Evolutionary conservation across 768 basidiomycete species (phyloP).

Genomic region (Kondoa malvinella): DNA sequence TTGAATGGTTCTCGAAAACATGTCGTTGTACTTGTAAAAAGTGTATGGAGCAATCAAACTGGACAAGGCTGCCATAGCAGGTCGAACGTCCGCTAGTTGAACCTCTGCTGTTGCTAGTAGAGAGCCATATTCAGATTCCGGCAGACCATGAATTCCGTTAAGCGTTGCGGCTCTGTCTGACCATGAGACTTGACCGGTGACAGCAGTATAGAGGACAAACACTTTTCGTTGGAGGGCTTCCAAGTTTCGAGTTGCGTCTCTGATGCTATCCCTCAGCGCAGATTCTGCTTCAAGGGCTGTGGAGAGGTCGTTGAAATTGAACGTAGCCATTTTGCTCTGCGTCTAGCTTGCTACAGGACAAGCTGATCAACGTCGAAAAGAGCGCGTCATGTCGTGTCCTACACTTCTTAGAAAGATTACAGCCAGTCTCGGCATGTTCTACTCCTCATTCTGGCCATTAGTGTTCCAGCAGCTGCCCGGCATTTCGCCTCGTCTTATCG

Average conservation of each 20-base stretch:
- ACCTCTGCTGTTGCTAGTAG: not conserved
- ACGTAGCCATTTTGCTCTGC: not conserved
- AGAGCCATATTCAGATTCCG: not conserved
- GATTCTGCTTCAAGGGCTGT: conserved; percentile 8
- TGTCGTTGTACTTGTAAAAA: not conserved
- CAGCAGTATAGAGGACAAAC: no score
- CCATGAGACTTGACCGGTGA: no score
- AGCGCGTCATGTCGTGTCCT: not conserved
- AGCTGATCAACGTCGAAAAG: not conserved
- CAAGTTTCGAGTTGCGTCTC: conserved; percentile 14
- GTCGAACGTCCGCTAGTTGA: not conserved
- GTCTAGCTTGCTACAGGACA: not conserved
- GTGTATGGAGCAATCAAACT: not conserved
- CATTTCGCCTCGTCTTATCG: no score
- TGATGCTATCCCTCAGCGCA: conserved; percentile 15
- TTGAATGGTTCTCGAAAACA: not conserved
- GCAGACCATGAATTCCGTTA: not conserved
- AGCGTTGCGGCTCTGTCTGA: no score
- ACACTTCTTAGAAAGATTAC: no score
- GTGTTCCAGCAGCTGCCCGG: no score
- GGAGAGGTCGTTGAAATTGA: conserved; percentile 13
- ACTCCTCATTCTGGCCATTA: no score
- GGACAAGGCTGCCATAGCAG: not conserved
- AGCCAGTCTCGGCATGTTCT: no score
- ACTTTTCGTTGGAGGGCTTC: conserved; percentile 14